These are phyloP conservation scores for Leccinum fibrillosum DNA, from an alignment of 768 basidiomycete species.

Conservation along the genomic window DNA sequence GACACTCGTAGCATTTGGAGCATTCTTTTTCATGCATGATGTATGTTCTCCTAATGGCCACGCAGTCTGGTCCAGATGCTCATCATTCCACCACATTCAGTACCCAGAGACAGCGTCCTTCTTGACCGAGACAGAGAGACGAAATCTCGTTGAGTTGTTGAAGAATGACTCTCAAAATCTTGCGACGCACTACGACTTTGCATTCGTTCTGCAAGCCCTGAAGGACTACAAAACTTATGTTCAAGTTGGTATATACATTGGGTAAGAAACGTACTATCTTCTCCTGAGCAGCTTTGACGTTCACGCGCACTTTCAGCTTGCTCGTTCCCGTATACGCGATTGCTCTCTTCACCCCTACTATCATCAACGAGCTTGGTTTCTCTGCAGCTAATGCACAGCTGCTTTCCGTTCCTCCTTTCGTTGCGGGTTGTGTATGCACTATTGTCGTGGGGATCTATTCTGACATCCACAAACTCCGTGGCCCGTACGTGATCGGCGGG, in stretches of 20 bases:
- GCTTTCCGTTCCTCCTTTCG: conserved; percentile 50
- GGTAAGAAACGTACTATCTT: conserved; percentile 25
- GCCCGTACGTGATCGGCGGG: conserved; percentile 47
- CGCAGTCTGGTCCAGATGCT: neutral
- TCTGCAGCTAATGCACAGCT: conserved; percentile 48
- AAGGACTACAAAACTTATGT: conserved; percentile 41
- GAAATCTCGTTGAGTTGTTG: conserved; percentile 31
- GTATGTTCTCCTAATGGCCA: conserved; percentile 25
- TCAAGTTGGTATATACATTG: conserved; percentile 37
- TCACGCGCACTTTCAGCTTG: conserved; percentile 26
- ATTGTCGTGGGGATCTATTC: conserved; percentile 41
- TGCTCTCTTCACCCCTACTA: conserved; percentile 51
- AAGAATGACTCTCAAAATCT: conserved; percentile 42
- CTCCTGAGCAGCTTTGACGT: neutral
- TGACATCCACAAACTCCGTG: conserved; percentile 41
- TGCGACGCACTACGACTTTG: conserved; percentile 40
- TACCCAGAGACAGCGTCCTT: conserved; percentile 57
- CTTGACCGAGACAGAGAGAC: conserved; percentile 41
- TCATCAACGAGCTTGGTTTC: conserved; percentile 49
- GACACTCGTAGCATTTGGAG: conserved; percentile 11
- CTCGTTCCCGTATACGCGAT: conserved; percentile 47
- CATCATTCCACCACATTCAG: conserved; percentile 20
- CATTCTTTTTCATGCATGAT: conserved; percentile 55
- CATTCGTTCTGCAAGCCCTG: conserved; percentile 47
- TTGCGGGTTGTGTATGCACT: conserved; percentile 43